Conservation (phyloP, 106 monocot genomes). For the Ottelia alismoides region DNA sequence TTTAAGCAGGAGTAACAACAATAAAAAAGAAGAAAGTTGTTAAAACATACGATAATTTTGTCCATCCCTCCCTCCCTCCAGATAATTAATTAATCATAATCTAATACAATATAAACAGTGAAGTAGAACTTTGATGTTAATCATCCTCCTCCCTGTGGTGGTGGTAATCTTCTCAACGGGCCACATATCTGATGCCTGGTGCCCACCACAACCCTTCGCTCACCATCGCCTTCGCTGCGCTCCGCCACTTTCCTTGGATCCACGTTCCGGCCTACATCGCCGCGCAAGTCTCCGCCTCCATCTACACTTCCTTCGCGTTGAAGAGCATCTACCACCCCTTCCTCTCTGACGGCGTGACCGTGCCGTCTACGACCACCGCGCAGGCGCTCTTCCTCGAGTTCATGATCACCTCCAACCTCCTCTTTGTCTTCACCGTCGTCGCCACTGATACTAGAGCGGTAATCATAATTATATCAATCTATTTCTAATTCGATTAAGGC, state of each 20-base stretch:
- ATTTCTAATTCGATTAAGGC: too few relatives aligned
- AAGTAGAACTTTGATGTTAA: too few relatives aligned
- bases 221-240: constrained; percentile 17
- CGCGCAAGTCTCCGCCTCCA: constrained; percentile 71
- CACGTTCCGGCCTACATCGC: constrained; percentile 50
- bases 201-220: constrained; percentile 28
- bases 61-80: too few relatives aligned
- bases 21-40: too few relatives aligned
- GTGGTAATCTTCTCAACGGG: constrained; percentile 15
- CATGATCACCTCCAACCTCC: constrained; percentile 55
- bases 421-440: constrained; percentile 83
- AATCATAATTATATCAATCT: too few relatives aligned
- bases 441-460: too few relatives aligned
- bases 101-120: too few relatives aligned
- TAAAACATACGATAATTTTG: too few relatives aligned
- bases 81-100: too few relatives aligned
- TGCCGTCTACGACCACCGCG: constrained; percentile 38
- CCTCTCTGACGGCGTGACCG: constrained; percentile 77
- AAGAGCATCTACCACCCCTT: constrained; percentile 70
- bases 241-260: constrained; percentile 15
- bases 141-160: constrained; percentile 17
- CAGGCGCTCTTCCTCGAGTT: constrained; percentile 83
- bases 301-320: constrained; percentile 61
- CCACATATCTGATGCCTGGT: constrained; percentile 30
- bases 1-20: too few relatives aligned